Conservation (phyloP, 305 asterid genomes). For the Ilex paraguariensis region DNA sequence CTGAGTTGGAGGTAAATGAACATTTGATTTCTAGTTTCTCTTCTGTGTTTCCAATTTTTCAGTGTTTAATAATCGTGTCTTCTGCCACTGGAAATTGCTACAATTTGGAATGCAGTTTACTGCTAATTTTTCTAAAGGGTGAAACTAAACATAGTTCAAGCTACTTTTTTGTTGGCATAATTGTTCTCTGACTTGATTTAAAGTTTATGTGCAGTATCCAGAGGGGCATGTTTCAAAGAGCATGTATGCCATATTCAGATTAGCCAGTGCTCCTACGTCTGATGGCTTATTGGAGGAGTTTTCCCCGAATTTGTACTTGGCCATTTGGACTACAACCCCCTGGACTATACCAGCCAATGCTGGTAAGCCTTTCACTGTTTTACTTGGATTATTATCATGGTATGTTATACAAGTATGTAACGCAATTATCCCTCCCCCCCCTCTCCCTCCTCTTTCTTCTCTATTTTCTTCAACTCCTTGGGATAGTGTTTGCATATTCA, state of each 20-base stretch:
- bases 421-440: too few relatives aligned
- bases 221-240: constrained; percentile 97
- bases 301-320: constrained; percentile 67
- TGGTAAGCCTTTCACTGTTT: constrained; percentile 41
- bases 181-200: constrained; percentile 10
- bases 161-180: not conserved
- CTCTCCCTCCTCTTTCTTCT: not conserved
- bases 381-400: not conserved
- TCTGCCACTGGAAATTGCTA: too few relatives aligned
- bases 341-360: constrained; percentile 99
- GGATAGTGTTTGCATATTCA: too few relatives aligned
- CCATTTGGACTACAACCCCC: constrained; percentile 99
- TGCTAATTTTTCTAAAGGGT: too few relatives aligned
- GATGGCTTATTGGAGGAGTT: constrained; percentile 53
- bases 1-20: constrained; percentile 88
- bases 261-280: constrained; percentile 51
- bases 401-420: not conserved
- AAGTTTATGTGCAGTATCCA: constrained; percentile 65
- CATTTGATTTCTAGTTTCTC: constrained; percentile 12
- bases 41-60: not conserved
- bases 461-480: not conserved
- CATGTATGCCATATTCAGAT: constrained; percentile 72
- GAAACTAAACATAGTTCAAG: not conserved
- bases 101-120: too few relatives aligned
- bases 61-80: too few relatives aligned